Evolutionary conservation across 2,329 filamentous ascomycete species (phyloP).

Genomic region (Xylariaceae sp.): DNA sequence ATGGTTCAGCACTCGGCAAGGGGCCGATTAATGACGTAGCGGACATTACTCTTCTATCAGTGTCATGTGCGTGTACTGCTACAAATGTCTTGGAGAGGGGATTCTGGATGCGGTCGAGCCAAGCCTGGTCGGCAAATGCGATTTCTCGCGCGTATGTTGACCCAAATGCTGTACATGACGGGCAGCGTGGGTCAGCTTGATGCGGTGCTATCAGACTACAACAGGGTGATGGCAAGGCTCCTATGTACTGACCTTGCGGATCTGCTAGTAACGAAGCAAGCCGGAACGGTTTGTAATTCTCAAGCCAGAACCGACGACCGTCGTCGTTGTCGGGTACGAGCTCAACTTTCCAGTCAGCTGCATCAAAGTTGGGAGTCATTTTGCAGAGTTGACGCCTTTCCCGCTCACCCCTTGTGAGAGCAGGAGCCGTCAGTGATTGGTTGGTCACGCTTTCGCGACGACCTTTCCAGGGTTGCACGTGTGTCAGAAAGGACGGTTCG

Average conservation of each 20-base stretch:
- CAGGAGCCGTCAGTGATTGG: background rate
- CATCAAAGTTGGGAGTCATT: constrained; percentile 1
- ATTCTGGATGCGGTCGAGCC: constrained; percentile 32
- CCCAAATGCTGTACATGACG: constrained; percentile 26
- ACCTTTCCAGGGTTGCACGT: background rate
- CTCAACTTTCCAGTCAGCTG: constrained; percentile 18
- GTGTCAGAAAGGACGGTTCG: background rate
- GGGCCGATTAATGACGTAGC: constrained; percentile 29
- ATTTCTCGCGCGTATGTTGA: constrained; percentile 33
- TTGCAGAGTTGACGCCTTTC: too few species aligned
- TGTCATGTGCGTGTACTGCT: constrained; percentile 14
- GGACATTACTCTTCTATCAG: constrained; percentile 23
- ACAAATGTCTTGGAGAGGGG: constrained; percentile 31
- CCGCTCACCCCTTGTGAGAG: background rate
- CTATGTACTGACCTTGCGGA: constrained; percentile 18
- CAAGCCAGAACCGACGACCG: constrained; percentile 24
- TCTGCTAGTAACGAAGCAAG: constrained; percentile 24
- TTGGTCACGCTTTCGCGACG: background rate
- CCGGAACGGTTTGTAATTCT: constrained; percentile 26
- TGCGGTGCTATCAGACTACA: constrained; percentile 1
- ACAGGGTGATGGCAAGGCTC: too few species aligned
- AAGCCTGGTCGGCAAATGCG: constrained; percentile 30
- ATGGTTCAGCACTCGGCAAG: constrained; percentile 16
- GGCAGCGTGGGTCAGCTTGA: too few species aligned
- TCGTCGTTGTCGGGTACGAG: constrained; percentile 17